Evolutionary conservation across 345 rosid species (phyloP), one percentile per base, ranked within the genome.

Genomic region (Stellera chamaejasme): DNA sequence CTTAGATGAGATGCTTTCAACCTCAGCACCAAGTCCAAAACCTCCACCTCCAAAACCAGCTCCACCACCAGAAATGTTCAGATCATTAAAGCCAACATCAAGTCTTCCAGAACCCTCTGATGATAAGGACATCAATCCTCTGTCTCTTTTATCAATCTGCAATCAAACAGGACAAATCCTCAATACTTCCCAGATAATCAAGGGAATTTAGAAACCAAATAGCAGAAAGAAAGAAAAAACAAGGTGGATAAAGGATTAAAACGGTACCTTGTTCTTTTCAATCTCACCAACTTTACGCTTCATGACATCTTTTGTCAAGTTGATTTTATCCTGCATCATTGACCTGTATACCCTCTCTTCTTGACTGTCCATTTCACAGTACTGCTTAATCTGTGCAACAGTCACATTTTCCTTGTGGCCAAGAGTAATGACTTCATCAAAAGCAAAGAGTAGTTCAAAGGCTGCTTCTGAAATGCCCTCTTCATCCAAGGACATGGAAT

Each of bases 331-430:
- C 77, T 84, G 95, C 80, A 87, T 54, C 26, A 90, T 87, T 59
- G 87, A 76, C 71, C 82, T 90, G 71, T 90, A 95, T 77, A 90
- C 62, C 79, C 84, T 87, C 71, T 90, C 97, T 64, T 90, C 97
- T 43, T 90, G 93, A 79, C 95, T 87, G 70, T 90, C 97, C 97
- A 90, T 90, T 77, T 90, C 97, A 73, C 93, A 87, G 77, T 86
- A 86, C 69, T 90, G 97, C 79, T 82, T 90, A 63, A 90, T 93
- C 67, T 77, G 96, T 5, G 88, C 78, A 56, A 90, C 90, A 50
- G 95, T 90, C 58, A 90, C 88, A 70, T 82, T 87, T 76, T 90
- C 97, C 82, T 82, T 87, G 85, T 90, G 93, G 64, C 97, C 97
- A 52, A 90, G 93, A 57, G 97, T 84, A 60, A 90, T 82, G 71